Conservation (phyloP, 225 moss, liverwort and hornwort genomes). For the Thuidium tamariscinum region DNA sequence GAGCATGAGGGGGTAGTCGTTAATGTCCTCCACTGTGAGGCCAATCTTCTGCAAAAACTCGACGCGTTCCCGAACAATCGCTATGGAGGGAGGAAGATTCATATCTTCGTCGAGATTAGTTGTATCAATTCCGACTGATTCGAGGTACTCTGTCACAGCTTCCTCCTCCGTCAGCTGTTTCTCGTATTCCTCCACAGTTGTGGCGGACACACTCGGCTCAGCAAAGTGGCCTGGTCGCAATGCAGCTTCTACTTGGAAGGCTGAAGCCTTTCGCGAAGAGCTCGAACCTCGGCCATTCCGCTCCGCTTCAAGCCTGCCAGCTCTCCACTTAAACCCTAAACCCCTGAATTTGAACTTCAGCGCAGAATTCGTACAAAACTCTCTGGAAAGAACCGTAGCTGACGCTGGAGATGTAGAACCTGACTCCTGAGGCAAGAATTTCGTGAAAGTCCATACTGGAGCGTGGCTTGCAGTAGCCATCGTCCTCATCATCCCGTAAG, state of each 20-base stretch:
- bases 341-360: background rate
- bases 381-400: background rate
- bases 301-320: background rate
- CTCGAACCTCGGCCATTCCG: background rate
- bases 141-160: constrained; percentile 50
- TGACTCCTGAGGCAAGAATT: background rate
- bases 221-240: constrained; percentile 35
- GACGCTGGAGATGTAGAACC: background rate
- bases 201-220: constrained; percentile 33
- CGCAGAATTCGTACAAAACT: background rate
- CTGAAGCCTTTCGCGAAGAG: background rate
- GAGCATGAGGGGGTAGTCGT: constrained; percentile 67
- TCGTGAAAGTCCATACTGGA: background rate
- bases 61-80: constrained; percentile 55
- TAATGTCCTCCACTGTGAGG: constrained; percentile 52
- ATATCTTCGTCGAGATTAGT: constrained; percentile 43
- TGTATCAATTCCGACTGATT: constrained; percentile 34
- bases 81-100: constrained; percentile 56
- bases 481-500: background rate
- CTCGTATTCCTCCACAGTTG: constrained; percentile 49
- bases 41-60: constrained; percentile 64
- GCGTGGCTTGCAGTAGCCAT: constrained; percentile 1
- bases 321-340: constrained; percentile 23
- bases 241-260: background rate
- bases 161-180: constrained; percentile 58